Conservation (phyloP, 768 basidiomycete species). For the Podaxis mareebaensis region DNA sequence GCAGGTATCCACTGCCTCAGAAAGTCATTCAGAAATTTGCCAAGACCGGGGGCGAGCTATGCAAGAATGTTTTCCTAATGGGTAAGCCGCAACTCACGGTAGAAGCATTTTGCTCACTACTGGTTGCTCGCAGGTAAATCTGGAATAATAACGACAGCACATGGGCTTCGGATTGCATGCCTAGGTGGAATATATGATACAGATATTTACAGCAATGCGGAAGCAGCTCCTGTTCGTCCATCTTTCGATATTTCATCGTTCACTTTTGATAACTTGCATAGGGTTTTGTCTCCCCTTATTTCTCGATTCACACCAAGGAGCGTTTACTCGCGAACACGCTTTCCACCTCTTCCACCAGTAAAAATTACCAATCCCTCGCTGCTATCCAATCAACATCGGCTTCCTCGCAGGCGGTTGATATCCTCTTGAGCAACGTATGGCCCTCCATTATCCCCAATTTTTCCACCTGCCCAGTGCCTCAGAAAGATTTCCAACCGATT, state of each 20-base stretch:
- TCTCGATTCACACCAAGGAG: slow-evolving; percentile 68
- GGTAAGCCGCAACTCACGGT: slow-evolving; percentile 53
- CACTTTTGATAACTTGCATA: slow-evolving; percentile 25
- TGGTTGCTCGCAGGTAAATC: slow-evolving; percentile 65
- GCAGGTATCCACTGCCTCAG: slow-evolving; percentile 72
- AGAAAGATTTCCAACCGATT: slow-evolving; percentile 41
- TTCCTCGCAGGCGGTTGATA: slow-evolving; percentile 70
- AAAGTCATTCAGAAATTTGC: slow-evolving; percentile 74
- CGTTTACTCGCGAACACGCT: slow-evolving; percentile 72
- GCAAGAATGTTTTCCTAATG: slow-evolving; percentile 80
- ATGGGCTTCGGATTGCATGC: slow-evolving; percentile 83
- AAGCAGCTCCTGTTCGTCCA: slow-evolving; percentile 61
- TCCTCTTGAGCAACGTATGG: slow-evolving; percentile 82
- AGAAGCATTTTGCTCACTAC: slow-evolving; percentile 11
- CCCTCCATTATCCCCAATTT: slow-evolving; percentile 64
- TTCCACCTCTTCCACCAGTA: slow-evolving; percentile 45
- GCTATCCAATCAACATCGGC: slow-evolving; percentile 62
- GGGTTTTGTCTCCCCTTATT: slow-evolving; percentile 80
- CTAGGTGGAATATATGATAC: slow-evolving; percentile 77
- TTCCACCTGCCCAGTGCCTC: slow-evolving; percentile 54
- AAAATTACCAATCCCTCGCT: slow-evolving; percentile 64
- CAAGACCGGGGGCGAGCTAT: slow-evolving; percentile 76
- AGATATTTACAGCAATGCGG: slow-evolving; percentile 56
- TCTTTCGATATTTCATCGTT: slow-evolving; percentile 2
- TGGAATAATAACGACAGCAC: slow-evolving; percentile 73